Evolutionary conservation across 2,329 filamentous ascomycete species (phyloP).

Genomic region (Bipolaris bicolor): DNA sequence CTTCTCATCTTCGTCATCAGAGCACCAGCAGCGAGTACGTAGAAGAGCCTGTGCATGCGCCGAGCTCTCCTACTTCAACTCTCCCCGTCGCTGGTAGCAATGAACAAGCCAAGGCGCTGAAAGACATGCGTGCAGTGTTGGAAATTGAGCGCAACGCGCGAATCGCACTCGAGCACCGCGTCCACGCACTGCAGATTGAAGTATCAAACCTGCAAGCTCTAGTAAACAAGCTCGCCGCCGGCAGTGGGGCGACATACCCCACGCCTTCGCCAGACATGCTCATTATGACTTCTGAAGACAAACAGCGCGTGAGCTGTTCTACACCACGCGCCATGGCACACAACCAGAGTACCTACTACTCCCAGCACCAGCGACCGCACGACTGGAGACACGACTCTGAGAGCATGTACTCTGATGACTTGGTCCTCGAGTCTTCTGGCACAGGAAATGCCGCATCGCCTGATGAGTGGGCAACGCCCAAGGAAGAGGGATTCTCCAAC

Average conservation of each 20-base stretch:
- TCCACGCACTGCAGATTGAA: constrained; percentile 41
- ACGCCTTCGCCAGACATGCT: constrained; percentile 43
- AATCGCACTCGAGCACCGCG: constrained; percentile 43
- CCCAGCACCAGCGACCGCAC: background rate
- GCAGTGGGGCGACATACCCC: constrained; percentile 33
- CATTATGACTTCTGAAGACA: constrained; percentile 24
- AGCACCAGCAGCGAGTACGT: constrained; percentile 22
- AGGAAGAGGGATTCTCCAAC: constrained; percentile 41
- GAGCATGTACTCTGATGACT: constrained; percentile 19
- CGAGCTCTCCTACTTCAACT: constrained; percentile 21
- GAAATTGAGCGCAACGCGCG: constrained; percentile 42
- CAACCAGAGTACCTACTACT: background rate
- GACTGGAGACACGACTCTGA: constrained; percentile 11
- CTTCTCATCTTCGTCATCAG: constrained; percentile 22
- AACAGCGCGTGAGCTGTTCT: constrained; percentile 28
- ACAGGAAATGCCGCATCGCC: constrained; percentile 35
- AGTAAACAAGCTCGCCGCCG: constrained; percentile 35
- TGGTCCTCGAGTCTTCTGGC: background rate
- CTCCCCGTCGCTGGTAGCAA: constrained; percentile 1
- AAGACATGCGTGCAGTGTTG: constrained; percentile 34
- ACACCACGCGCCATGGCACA: constrained; percentile 34
- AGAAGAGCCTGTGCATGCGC: constrained; percentile 9
- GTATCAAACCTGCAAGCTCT: constrained; percentile 39
- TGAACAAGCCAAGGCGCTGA: constrained; percentile 18
- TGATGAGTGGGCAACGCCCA: constrained; percentile 46